These are phyloP conservation scores for Clarireedia paspali DNA, from an alignment of 2,329 filamentous ascomycete species.

Conservation along the genomic window DNA sequence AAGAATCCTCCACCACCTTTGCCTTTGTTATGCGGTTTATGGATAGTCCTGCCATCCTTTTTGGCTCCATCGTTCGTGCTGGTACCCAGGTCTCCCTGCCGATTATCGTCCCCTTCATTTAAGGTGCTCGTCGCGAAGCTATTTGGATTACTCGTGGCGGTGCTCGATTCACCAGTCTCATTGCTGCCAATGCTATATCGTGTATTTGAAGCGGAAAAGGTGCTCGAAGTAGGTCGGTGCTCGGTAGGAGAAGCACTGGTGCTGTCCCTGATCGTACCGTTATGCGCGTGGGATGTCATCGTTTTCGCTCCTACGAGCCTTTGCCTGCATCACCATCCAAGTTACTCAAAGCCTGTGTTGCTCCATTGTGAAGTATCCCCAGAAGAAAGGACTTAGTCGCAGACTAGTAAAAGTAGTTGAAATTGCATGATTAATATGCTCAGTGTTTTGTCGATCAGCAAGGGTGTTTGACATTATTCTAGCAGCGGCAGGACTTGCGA, in stretches of 20 bases:
- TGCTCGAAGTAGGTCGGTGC: slow-evolving; percentile 18
- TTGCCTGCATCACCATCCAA: slow-evolving; percentile 11
- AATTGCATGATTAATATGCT: too few species aligned
- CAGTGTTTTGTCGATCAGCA: too few species aligned
- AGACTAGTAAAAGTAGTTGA: neutral
- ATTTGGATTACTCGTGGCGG: slow-evolving; percentile 27
- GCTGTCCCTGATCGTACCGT: slow-evolving; percentile 19
- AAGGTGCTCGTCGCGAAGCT: slow-evolving; percentile 13
- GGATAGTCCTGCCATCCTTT: slow-evolving; percentile 19
- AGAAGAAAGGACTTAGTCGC: neutral
- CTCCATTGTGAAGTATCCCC: slow-evolving; percentile 8
- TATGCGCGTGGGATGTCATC: slow-evolving; percentile 20
- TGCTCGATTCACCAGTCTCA: slow-evolving; percentile 40
- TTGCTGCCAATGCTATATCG: slow-evolving; percentile 33
- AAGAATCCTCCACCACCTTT: slow-evolving; percentile 27
- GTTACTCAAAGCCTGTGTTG: slow-evolving; percentile 1
- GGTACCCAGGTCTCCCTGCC: slow-evolving; percentile 4
- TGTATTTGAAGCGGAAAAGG: slow-evolving; percentile 17
- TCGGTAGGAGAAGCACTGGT: slow-evolving; percentile 17
- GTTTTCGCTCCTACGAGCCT: slow-evolving; percentile 13
- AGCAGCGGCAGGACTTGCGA: too few species aligned
- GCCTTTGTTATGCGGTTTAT: slow-evolving; percentile 23
- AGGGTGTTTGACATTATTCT: too few species aligned
- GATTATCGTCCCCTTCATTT: slow-evolving; percentile 6
- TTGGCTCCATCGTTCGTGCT: neutral